Evolutionary conservation across 805 yeast species (phyloP).

Genomic region (Wickerhamiella nectarea): DNA sequence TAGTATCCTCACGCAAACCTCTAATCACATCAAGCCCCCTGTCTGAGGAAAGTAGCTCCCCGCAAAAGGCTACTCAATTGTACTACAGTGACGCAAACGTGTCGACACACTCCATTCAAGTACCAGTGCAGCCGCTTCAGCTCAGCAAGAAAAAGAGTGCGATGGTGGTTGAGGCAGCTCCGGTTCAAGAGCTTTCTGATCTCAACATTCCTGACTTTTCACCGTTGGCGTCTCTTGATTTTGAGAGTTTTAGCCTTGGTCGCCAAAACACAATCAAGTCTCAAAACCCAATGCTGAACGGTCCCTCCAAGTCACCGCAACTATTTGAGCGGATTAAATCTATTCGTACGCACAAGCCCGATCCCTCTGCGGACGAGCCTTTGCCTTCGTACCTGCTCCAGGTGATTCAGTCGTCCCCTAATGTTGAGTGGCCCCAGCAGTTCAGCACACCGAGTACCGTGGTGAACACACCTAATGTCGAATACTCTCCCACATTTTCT

Average conservation of each 20-base stretch:
- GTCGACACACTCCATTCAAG: slow-evolving; percentile 2
- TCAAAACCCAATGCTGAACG: slow-evolving; percentile 9
- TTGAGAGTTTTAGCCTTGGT: slow-evolving; percentile 9
- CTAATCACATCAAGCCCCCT: slow-evolving; percentile 5
- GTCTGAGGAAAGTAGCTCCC: background rate
- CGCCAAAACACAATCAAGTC: slow-evolving; percentile 16
- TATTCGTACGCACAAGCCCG: slow-evolving; percentile 14
- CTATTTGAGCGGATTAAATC: slow-evolving; percentile 18
- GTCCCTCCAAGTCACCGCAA: slow-evolving; percentile 15
- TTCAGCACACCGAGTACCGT: background rate
- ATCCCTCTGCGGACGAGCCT: slow-evolving; percentile 10
- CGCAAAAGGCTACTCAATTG: slow-evolving; percentile 1
- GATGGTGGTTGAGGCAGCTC: background rate
- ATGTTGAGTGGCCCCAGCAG: slow-evolving; percentile 6
- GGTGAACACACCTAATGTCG: background rate
- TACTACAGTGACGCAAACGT: slow-evolving; percentile 5
- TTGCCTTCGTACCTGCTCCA: slow-evolving; percentile 17
- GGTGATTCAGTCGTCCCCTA: slow-evolving; percentile 19
- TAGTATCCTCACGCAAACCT: slow-evolving; percentile 10
- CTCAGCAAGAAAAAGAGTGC: slow-evolving; percentile 3
- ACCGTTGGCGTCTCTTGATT: slow-evolving; percentile 5
- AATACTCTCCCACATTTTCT: background rate
- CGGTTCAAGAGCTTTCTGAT: background rate
- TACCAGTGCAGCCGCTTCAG: slow-evolving; percentile 7
- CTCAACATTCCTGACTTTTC: slow-evolving; percentile 7